A percentile compares a stretch with the other conserved stretches of the same genome.
Conservation (phyloP, 2,329 filamentous ascomycete genomes). For the Sordariomycetes sp. region DNA sequence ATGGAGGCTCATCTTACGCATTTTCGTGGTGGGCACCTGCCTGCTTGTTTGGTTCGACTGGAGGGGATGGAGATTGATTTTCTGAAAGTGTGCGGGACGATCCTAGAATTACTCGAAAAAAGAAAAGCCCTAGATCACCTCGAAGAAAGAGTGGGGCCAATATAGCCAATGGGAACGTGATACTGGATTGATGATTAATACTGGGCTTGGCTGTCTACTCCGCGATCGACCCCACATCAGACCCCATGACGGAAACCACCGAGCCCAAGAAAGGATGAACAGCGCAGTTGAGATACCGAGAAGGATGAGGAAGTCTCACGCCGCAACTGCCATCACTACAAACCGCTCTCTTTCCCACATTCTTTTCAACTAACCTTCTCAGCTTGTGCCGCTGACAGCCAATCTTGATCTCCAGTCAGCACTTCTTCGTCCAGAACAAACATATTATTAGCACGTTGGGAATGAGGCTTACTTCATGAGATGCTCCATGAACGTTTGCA, state of each 20-base stretch:
- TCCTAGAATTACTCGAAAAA: background rate
- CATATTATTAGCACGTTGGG: background rate
- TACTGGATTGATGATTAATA: background rate
- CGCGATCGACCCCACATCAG: background rate
- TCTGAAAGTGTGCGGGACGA: slow-evolving; percentile 5
- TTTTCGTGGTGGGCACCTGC: slow-evolving; percentile 18
- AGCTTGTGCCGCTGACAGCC: slow-evolving; percentile 52
- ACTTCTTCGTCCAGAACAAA: slow-evolving; percentile 1
- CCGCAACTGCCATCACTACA: background rate
- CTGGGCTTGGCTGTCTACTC: background rate
- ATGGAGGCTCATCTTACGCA: slow-evolving; percentile 26
- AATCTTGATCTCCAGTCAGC: slow-evolving; percentile 23
- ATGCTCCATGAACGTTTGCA: slow-evolving; percentile 99
- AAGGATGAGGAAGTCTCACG: too few species aligned
- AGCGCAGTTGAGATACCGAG: background rate
- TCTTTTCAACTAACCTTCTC: slow-evolving; percentile 8
- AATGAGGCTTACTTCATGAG: slow-evolving; percentile 77
- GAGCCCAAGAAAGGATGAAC: background rate
- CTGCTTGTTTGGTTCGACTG: slow-evolving; percentile 3
- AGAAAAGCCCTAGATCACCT: slow-evolving; percentile 4
- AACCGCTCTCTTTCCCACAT: background rate
- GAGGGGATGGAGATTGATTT: background rate
- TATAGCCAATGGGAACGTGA: background rate
- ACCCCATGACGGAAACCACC: background rate
- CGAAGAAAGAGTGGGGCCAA: background rate